Conservation (phyloP, 345 rosid genomes). For the Linum lewisii region DNA sequence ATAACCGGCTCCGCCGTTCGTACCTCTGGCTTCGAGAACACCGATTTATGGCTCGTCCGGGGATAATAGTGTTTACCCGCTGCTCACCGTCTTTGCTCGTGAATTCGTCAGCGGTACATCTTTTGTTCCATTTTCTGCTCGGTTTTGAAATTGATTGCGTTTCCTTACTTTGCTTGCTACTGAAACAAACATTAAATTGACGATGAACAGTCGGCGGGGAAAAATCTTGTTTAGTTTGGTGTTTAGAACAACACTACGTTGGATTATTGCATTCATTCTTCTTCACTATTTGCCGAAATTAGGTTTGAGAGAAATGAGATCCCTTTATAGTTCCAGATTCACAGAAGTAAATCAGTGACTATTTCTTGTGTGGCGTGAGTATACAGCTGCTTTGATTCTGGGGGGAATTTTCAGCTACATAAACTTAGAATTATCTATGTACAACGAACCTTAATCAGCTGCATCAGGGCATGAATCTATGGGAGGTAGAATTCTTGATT, state of each 20-base stretch:
- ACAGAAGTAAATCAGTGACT: conserved; percentile 48
- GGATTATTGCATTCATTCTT: conserved; percentile 4
- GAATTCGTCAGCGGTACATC: conserved; percentile 67
- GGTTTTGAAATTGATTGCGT: background rate
- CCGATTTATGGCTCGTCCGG: conserved; percentile 42
- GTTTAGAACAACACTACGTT: no score
- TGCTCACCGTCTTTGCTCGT: conserved; percentile 66
- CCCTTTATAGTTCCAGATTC: conserved; percentile 66
- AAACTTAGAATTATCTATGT: background rate
- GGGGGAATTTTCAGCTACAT: background rate
- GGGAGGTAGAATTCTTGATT: conserved; percentile 46
- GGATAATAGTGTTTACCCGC: conserved; percentile 27
- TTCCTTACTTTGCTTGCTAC: background rate
- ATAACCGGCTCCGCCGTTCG: conserved; percentile 56
- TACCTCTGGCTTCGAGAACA: conserved; percentile 81
- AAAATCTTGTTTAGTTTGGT: no score
- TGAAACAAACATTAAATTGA: background rate
- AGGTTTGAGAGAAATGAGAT: conserved; percentile 97
- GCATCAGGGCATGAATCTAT: conserved; percentile 54
- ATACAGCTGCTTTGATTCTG: background rate
- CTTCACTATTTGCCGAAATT: background rate
- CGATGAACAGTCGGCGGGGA: no score
- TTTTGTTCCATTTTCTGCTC: background rate
- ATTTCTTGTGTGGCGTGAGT: conserved; percentile 72
- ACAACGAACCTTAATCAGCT: conserved; percentile 8